Percentiles rank a stretch among this genome's conserved stretches.
phyloP scores from a whole-genome alignment of 1,284 basidiomycete species.

The Sporisorium scitamineum region DNA sequence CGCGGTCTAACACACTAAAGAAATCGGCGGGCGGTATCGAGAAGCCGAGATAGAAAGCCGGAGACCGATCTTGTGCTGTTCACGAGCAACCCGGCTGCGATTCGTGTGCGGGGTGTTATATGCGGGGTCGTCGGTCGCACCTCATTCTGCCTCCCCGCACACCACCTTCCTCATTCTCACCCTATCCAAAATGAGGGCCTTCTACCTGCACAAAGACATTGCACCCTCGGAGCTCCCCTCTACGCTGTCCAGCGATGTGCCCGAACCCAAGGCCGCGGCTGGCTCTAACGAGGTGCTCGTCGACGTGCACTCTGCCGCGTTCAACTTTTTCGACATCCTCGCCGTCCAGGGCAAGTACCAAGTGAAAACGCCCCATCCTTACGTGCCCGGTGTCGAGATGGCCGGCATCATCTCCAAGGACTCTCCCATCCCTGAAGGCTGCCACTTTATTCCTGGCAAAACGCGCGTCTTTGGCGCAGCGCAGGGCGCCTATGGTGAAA shows the following conservation, averaged over 20 bases:
- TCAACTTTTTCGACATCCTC: slow-evolving; percentile 66
- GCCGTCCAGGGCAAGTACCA: slow-evolving; percentile 63
- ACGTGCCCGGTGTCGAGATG: slow-evolving; percentile 74
- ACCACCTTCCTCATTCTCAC: not conserved
- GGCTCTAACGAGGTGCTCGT: slow-evolving; percentile 56
- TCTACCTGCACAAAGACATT: slow-evolving; percentile 61
- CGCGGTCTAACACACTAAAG: not conserved
- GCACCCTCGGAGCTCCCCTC: slow-evolving; percentile 52
- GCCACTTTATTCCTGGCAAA: slow-evolving; percentile 81
- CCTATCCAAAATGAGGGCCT: slow-evolving; percentile 52
- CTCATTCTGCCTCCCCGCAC: not conserved
- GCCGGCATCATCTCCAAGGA: slow-evolving; percentile 80
- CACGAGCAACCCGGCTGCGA: no score
- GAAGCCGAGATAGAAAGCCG: not conserved
- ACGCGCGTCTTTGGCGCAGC: slow-evolving; percentile 89
- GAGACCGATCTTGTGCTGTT: not conserved
- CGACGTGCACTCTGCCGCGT: slow-evolving; percentile 71
- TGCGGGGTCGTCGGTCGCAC: no score
- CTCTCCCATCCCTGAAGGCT: slow-evolving; percentile 85
- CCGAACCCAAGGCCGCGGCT: slow-evolving; percentile 45
- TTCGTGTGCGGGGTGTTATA: no score
- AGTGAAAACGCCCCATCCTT: slow-evolving; percentile 63
- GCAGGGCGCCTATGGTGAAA: slow-evolving; percentile 83
- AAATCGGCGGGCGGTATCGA: not conserved
- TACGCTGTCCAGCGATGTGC: slow-evolving; percentile 45